phyloP scores from a whole-genome alignment of 495 filamentous ascomycete genomes.

The Endocarpon pusillum region DNA sequence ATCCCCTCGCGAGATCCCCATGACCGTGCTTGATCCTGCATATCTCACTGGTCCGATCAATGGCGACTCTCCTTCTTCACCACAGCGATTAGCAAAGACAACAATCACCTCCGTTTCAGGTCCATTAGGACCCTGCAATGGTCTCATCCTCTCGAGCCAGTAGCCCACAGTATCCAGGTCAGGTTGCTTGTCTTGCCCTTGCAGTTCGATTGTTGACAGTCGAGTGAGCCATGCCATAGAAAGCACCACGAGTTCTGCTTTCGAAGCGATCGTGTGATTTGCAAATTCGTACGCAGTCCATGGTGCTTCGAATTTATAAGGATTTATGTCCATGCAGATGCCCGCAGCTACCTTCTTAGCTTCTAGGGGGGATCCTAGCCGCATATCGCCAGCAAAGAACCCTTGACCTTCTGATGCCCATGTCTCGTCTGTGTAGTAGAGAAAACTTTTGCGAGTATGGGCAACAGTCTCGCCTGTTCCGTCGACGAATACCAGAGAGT shows the following conservation, averaged over 20 bases:
- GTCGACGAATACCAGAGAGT: constrained; percentile 68
- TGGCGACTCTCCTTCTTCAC: constrained; percentile 43
- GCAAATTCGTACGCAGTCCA: constrained; percentile 76
- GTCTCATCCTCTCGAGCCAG: constrained; percentile 73
- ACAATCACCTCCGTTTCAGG: constrained; percentile 44
- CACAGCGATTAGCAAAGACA: constrained; percentile 69
- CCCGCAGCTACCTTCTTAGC: constrained; percentile 52
- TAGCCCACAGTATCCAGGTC: constrained; percentile 73
- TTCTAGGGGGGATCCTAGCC: constrained; percentile 2
- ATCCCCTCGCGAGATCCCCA: constrained; percentile 41
- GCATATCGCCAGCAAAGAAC: constrained; percentile 14
- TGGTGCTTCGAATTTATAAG: constrained; percentile 60
- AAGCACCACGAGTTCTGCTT: constrained; percentile 58
- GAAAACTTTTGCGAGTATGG: constrained; percentile 78
- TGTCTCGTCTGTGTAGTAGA: constrained; percentile 83
- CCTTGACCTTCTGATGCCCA: constrained; percentile 72
- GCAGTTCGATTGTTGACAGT: constrained; percentile 27
- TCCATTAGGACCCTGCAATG: constrained; percentile 23
- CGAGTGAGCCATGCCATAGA: constrained; percentile 79
- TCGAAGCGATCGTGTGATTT: constrained; percentile 46
- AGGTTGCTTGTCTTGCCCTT: constrained; percentile 32
- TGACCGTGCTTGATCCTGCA: constrained; percentile 70
- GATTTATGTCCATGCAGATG: constrained; percentile 66
- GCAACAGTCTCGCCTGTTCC: constrained; percentile 49
- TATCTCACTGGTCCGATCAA: constrained; percentile 33